Evolutionary conservation across 1,284 basidiomycete species (phyloP), one percentile per base, ranked within the genome.

Genomic region (Leccinum solheimii): DNA sequence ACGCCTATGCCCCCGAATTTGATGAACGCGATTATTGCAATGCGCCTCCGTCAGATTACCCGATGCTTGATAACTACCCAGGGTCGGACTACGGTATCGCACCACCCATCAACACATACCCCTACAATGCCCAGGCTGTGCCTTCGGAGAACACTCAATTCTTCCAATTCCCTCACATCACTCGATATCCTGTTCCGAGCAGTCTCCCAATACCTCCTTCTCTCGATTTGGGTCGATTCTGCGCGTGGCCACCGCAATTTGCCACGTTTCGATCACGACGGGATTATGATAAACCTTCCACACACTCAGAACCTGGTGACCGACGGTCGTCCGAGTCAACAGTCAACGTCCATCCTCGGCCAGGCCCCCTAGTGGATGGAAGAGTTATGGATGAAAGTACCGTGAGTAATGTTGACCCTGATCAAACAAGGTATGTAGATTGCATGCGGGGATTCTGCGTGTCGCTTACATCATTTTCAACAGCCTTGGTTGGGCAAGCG

Each of bases 131-230:
- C 36, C 61, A 57, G 9, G n/a, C 61, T 8, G 61, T 66, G 30
- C 56, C 65, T 7, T 57, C 64, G 7, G 60, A 62, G n/a, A 40
- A 43, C 21, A 63, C 68, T 51, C 64, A 71, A 30, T 74, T 71
- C 16, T 75, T 70, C n/a, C 72, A 74, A 10, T 59, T 68, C 43
- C 43, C 72, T 27, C 74, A 74, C 48, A 58, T 60, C 21, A 76
- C 75, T 8, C 70, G 64, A 59, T 68, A 63, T 48, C 69, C 75
- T 30, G 65, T 72, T 48, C 71, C 75, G 9, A 63, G 64, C 14
- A 62, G 62, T 40, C 64, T 72, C 43, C 65, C 72, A 2, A 27
- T 63, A 14, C 54, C 62, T 36, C 55, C 64, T 32, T 55, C 57
- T 16, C 40, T 56, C 5, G 6, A 54, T 55, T 45, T 59, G 51